These are phyloP conservation scores for Bidens hawaiensis DNA, from an alignment of 140 eudicot genomes.

Conservation along the genomic window DNA sequence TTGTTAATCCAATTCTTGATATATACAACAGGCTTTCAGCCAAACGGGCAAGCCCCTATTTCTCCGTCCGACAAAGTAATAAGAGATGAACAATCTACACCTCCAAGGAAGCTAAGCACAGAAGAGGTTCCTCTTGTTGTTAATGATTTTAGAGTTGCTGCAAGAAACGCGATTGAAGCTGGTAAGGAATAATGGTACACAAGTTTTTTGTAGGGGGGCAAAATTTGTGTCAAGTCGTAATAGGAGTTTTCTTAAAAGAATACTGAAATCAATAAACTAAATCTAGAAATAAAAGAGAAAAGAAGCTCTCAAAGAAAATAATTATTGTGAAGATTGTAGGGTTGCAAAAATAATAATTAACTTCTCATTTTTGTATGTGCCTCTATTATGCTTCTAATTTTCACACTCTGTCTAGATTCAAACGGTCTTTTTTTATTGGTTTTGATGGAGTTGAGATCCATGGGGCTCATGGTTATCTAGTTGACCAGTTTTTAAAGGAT, in stretches of 20 bases:
- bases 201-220: no score
- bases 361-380: no score
- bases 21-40: conserved; percentile 43
- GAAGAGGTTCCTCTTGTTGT: conserved; percentile 49
- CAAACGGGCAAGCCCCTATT: conserved; percentile 60
- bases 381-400: no score
- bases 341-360: no score
- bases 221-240: no score
- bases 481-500: conserved; percentile 59
- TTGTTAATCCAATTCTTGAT: background rate
- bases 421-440: conserved; percentile 22
- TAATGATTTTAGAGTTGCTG: conserved; percentile 56
- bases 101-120: conserved; percentile 40
- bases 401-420: background rate
- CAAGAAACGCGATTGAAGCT: conserved; percentile 75
- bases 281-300: no score
- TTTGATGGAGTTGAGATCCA: conserved; percentile 77
- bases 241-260: no score
- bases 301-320: no score
- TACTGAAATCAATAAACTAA: no score
- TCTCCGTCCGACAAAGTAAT: conserved; percentile 23
- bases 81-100: conserved; percentile 48
- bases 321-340: no score
- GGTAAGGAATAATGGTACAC: conserved; percentile 29
- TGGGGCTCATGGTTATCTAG: conserved; percentile 59